Base-by-base conservation (phyloP, 495 filamentous ascomycete species). In the Pyronema omphalodes region DNA sequence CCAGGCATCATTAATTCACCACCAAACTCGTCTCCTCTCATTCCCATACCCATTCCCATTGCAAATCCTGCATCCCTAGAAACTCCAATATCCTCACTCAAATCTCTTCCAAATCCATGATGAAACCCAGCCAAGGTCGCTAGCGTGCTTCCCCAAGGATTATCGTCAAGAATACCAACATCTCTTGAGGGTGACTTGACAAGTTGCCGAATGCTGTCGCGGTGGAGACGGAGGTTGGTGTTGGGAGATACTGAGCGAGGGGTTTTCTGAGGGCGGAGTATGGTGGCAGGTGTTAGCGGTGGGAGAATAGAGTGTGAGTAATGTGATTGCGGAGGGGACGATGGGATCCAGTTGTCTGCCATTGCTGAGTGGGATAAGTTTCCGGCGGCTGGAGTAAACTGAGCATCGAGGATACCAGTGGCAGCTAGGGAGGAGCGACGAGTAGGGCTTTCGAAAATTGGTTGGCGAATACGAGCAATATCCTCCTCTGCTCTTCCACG, bases 401-500 rank as follows among this genome's bases (percentile, higher is more conserved):
- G 60, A 70, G 74, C 67, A 65, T 71, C 67, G 68, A 63, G 37
- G 23, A 29, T 29, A 36, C 11, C 12, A 11, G 18, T 12, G 9
- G 47, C 9, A 6, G 47, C 47, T 9, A 50, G 11, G 9, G 61
- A 71, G 64, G 62, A 69, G 76, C 71, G 73, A 88, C 71, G 69
- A 14, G 70, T 83, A 19, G 91, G 91, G 60, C 88, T 95, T 58
- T 95, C 91, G 63, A 89, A 86, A 3, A 94, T 40, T 4, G 88
- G 94, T 52, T 81, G 84, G 55, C 91, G 83, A 29, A 95, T 86
- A 35, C 91, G 84, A 44, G 84, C 85, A 70, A 98, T 95, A 69
- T 94, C 91, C 59, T 89, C 91, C 63, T 96, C 91, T 9, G 91
- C 84, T 44, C 91, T 81, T 18, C 91, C 91, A 51, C 85, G 78